A percentile compares a stretch with the other conserved stretches of the same genome.
Evolutionary conservation across 2,329 filamentous ascomycete species (phyloP).

Genomic region (Gaeumannomyces tritici): DNA sequence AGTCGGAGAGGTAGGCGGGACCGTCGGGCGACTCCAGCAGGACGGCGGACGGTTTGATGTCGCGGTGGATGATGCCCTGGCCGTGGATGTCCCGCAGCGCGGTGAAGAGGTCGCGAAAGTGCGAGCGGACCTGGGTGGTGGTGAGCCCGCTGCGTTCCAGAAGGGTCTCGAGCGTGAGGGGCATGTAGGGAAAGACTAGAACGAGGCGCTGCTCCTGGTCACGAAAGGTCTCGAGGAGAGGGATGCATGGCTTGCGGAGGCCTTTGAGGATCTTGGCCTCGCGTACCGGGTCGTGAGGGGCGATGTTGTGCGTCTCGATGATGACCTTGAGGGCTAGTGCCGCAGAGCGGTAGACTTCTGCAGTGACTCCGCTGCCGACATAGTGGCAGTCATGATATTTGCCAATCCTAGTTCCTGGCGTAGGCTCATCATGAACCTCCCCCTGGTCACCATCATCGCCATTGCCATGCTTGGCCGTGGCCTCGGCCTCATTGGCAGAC

Average conservation of each 20-base stretch:
- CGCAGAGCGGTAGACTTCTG: constrained; percentile 66
- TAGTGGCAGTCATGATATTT: constrained; percentile 41
- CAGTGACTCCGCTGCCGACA: constrained; percentile 64
- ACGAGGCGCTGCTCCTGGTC: constrained; percentile 63
- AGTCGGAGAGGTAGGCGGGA: constrained; percentile 76
- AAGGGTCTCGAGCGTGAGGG: constrained; percentile 60
- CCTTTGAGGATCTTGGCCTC: constrained; percentile 66
- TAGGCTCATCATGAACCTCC: constrained; percentile 6
- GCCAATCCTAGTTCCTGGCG: constrained; percentile 39
- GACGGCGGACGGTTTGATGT: constrained; percentile 88
- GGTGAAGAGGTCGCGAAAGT: constrained; percentile 57
- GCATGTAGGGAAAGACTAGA: constrained; percentile 78
- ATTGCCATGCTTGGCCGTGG: background rate
- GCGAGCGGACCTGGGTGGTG: constrained; percentile 20
- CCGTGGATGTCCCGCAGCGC: constrained; percentile 65
- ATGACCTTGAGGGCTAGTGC: constrained; percentile 73
- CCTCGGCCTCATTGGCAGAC: background rate
- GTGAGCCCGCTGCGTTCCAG: constrained; percentile 33
- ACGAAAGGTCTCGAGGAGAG: constrained; percentile 64
- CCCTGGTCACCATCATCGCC: background rate
- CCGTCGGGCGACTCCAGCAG: constrained; percentile 58
- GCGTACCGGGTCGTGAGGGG: constrained; percentile 73
- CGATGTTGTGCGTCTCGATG: constrained; percentile 57
- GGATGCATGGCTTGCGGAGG: constrained; percentile 49
- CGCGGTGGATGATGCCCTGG: constrained; percentile 77